Conservation (phyloP, 352 stramenopile species). For the Phytophthora citricola region DNA sequence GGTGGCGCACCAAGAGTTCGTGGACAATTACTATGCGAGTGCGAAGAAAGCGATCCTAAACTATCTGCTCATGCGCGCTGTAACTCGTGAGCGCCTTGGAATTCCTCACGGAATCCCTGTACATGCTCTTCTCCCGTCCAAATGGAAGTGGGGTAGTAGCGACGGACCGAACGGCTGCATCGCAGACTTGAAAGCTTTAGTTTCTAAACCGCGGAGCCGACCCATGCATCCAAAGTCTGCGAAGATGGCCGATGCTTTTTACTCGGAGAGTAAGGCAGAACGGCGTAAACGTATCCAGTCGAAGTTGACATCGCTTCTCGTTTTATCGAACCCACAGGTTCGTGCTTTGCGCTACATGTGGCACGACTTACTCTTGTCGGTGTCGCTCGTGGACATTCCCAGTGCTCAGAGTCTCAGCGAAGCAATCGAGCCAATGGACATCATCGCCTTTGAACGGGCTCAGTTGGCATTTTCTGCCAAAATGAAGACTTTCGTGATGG, state of each 20-base stretch:
- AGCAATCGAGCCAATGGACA: constrained; percentile 36
- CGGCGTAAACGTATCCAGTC: constrained; percentile 49
- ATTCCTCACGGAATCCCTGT: constrained; percentile 57
- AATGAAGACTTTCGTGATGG: constrained; percentile 55
- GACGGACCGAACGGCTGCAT: constrained; percentile 57
- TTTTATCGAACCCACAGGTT: constrained; percentile 60
- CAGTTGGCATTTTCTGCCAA: constrained; percentile 59
- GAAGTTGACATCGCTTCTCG: constrained; percentile 48
- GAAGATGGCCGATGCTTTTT: neutral
- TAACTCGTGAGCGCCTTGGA: constrained; percentile 50
- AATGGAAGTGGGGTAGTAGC: constrained; percentile 78
- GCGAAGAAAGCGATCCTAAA: constrained; percentile 82
- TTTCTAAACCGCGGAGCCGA: constrained; percentile 4
- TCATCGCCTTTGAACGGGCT: constrained; percentile 58
- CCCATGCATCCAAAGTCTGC: neutral
- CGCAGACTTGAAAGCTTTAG: constrained; percentile 56
- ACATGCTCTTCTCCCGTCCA: constrained; percentile 47
- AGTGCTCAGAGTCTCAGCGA: constrained; percentile 29
- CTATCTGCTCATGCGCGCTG: constrained; percentile 61
- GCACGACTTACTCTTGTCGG: constrained; percentile 56
- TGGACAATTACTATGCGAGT: constrained; percentile 68
- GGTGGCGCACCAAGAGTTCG: constrained; percentile 50
- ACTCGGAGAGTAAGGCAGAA: constrained; percentile 29
- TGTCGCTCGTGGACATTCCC: constrained; percentile 61
- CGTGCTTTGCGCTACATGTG: constrained; percentile 67